phyloP scores from a whole-genome alignment of 768 basidiomycete species.

The Lactarius hengduanensis region DNA sequence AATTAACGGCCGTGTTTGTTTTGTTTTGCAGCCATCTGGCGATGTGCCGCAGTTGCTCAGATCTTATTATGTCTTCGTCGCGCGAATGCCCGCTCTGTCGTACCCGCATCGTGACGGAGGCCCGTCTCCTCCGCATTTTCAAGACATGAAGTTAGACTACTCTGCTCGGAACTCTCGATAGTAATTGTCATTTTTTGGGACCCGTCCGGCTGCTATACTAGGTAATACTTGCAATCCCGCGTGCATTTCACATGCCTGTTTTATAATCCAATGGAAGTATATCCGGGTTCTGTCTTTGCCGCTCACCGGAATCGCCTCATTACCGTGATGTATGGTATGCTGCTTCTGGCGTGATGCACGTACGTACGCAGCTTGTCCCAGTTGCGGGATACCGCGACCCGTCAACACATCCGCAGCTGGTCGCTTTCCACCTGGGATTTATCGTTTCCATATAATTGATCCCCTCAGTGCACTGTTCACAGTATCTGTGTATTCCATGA shows the following conservation, averaged over 20 bases:
- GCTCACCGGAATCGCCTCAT: not conserved
- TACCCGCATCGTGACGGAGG: constrained; percentile 83
- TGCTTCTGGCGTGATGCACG: not conserved
- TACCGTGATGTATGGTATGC: not conserved
- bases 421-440: not conserved
- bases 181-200: not conserved
- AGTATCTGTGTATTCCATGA: too few relatives aligned
- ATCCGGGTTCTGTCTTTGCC: constrained; percentile 5
- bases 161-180: not conserved
- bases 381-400: not conserved
- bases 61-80: constrained; percentile 73
- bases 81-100: constrained; percentile 90
- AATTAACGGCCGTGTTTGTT: not conserved
- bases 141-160: constrained; percentile 39
- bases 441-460: not conserved
- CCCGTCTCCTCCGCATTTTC: constrained; percentile 76
- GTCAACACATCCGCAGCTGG: not conserved
- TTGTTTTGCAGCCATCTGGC: constrained; percentile 61
- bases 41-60: constrained; percentile 77
- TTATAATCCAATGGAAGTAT: constrained; percentile 7
- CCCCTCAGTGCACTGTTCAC: too few relatives aligned
- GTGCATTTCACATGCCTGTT: not conserved
- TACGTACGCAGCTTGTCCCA: not conserved
- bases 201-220: not conserved
- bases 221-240: constrained; percentile 1